Base-by-base conservation (phyloP, 176 grass and related monocot genomes). In the Juncus effusus region DNA sequence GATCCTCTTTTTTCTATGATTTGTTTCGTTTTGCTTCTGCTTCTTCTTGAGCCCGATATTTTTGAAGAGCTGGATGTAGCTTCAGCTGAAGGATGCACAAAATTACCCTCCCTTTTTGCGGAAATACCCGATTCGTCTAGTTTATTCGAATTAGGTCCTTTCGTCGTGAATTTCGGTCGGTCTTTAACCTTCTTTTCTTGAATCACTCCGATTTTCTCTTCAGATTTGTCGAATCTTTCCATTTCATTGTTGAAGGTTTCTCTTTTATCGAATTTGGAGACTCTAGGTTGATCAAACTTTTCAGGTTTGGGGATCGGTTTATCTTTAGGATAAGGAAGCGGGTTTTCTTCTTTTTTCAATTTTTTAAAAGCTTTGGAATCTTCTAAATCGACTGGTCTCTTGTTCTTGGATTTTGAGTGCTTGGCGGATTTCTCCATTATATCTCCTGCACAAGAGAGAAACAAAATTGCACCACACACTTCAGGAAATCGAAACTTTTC, bases 61-160 rank as follows among this genome's bases (percentile, higher is more conserved):
- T 95, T 90, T 60, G 90, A 90, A 65, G 90, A 90, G 70, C 86
- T 90, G 38, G 83, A 95, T 66, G 86, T 84, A 42, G 85, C 80
- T 78, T 85, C 77, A 52, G 74, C 73, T 74, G 75, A 40, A 59
- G 61, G 42, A 64, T 81, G 90, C 62, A 70, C 45, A 55, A 72
- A 70, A 28, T 79, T 76, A 0, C 62, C 56, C 54, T 83, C 90
- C 81, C 73, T 83, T 71, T 74, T 72, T 65, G 40, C 44, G 16
- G 78, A 62, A 65, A 78, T 76, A 67, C 35, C 67, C 40, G 75
- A 64, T 47, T 47, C 44, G 37, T 74, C 80, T 77, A 71, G 45
- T 58, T 59, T 75, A 62, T 64, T 76, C 85, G 65, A 58, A 78
- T 65, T 77, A 70, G 2, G 44, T 60, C 4, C 11, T 39, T 37